Conservation (phyloP, 495 filamentous ascomycete species). For the Aspergillus haitiensis region DNA sequence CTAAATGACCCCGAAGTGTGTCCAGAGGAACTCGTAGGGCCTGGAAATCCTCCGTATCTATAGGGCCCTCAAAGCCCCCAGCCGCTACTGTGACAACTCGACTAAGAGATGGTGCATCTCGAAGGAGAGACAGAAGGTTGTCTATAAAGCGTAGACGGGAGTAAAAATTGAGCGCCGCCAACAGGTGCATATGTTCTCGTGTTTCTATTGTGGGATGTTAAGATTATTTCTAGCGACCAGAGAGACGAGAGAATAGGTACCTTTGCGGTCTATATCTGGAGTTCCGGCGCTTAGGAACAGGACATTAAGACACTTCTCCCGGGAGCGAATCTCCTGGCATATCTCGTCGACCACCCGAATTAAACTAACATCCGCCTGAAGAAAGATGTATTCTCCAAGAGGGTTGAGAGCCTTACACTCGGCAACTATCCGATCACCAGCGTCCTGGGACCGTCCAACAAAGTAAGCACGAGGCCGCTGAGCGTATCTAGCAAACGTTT, state of each 20-base stretch:
- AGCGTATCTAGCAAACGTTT: slow-evolving; percentile 49
- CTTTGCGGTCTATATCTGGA: slow-evolving; percentile 6
- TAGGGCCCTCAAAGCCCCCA: slow-evolving; percentile 52
- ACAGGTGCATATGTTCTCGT: slow-evolving; percentile 54
- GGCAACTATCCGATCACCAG: slow-evolving; percentile 46
- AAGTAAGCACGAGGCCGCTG: slow-evolving; percentile 40
- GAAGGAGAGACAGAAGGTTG: slow-evolving; percentile 62
- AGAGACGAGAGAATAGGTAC: background rate
- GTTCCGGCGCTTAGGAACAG: slow-evolving; percentile 45
- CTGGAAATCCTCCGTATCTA: slow-evolving; percentile 49
- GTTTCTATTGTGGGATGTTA: slow-evolving; percentile 43
- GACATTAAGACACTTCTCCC: slow-evolving; percentile 58
- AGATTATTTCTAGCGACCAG: no score
- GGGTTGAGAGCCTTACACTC: slow-evolving; percentile 37
- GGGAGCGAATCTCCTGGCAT: slow-evolving; percentile 52
- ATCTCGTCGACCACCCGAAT: slow-evolving; percentile 58
- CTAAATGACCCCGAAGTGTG: slow-evolving; percentile 34
- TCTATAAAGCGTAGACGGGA: slow-evolving; percentile 59
- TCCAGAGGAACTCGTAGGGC: slow-evolving; percentile 22
- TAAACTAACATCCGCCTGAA: slow-evolving; percentile 57
- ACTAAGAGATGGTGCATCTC: slow-evolving; percentile 40
- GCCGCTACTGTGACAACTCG: slow-evolving; percentile 58
- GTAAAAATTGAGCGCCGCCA: slow-evolving; percentile 56
- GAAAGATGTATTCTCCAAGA: slow-evolving; percentile 47
- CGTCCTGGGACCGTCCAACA: slow-evolving; percentile 40